Evolutionary conservation across 345 rosid genomes (phyloP), one percentile per base, ranked within the genome.

Genomic region (Nephelium lappaceum): DNA sequence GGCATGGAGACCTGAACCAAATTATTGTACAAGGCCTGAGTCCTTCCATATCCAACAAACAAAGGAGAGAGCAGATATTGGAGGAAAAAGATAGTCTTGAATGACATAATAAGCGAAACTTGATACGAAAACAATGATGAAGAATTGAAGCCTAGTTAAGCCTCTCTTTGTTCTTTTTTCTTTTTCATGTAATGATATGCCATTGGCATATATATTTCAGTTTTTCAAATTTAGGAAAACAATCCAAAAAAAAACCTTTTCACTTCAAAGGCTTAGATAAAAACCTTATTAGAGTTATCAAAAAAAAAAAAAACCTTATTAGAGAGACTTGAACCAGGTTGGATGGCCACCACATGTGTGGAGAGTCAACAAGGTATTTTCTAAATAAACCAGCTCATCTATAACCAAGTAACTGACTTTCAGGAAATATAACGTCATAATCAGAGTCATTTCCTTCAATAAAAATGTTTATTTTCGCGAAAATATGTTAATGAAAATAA

Each of bases 321-420:
- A 95, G 86, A 69, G 97, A 93, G 69, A 95, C 94, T 68, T 91
- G 95, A 19, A 93, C 95, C 18, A 95, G 78, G 67, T 87, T 90
- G 23, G 86, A 31, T 2, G 98, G 98, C 98, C 98, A 94, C 96
- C 97, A 92, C 96, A 91, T 91, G 75, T 85, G 92, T 0, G 98
- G 93, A 0, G 95, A 92, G 1, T 94, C 97, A 5, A 94, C 96
- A 0, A 89, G 88, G 82, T 84, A 79, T 76, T 71, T 87, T 72
- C 92, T 86, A 84, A 94, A 91, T 1, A 93, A 16, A 15, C 98
- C 93, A 66, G 89, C 98, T 92, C 91, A 94, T 38, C 96, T 95
- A 84, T 92, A 91, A 11, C 97, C 94, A 79, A 95, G 89, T 83
- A 95, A 61, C 97, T 93, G 91, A 67, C 73, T n/a, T n/a, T n/a